Percentiles rank a stretch among this genome's conserved stretches.
Evolutionary conservation across 1,139 yeast genomes (phyloP).

Genomic region (Saccharomyces uvarum): DNA sequence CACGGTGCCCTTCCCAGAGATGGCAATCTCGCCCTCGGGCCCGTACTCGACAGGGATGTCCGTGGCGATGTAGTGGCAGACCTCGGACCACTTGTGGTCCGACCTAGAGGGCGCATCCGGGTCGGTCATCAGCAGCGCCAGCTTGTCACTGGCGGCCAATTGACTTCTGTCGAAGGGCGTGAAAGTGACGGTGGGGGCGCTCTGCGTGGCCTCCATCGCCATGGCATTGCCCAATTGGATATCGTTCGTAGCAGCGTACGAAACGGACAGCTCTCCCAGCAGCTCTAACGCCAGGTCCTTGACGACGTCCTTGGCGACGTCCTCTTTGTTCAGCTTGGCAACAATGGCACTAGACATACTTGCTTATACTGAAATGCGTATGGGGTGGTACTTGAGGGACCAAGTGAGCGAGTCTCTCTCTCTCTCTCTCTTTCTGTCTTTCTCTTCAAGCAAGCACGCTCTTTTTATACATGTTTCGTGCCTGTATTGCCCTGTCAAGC

Average conservation of each 20-base stretch:
- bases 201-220: conserved; percentile 56
- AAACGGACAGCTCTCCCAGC: conserved; percentile 36
- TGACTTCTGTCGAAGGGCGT: conserved; percentile 31
- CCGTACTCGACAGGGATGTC: conserved; percentile 40
- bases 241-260: conserved; percentile 45
- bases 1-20: conserved; percentile 15
- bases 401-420: neutral
- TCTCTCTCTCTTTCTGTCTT: too few relatives aligned
- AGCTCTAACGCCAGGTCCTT: conserved; percentile 20
- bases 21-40: conserved; percentile 5
- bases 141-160: neutral
- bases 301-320: conserved; percentile 28
- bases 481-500: too few relatives aligned
- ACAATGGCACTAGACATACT: conserved; percentile 17
- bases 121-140: conserved; percentile 65
- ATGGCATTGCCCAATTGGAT: conserved; percentile 78
- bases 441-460: too few relatives aligned
- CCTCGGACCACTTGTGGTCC: conserved; percentile 83
- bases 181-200: conserved; percentile 56
- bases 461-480: too few relatives aligned
- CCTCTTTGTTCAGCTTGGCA: conserved; percentile 26
- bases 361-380: conserved; percentile 1
- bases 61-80: conserved; percentile 64
- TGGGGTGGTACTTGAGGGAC: neutral
- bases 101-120: conserved; percentile 86